Percentiles rank a stretch among this genome's conserved stretches.
These are phyloP conservation scores for Elsinoe perseae DNA, from an alignment of 2,329 filamentous ascomycete species.

Conservation along the genomic window DNA sequence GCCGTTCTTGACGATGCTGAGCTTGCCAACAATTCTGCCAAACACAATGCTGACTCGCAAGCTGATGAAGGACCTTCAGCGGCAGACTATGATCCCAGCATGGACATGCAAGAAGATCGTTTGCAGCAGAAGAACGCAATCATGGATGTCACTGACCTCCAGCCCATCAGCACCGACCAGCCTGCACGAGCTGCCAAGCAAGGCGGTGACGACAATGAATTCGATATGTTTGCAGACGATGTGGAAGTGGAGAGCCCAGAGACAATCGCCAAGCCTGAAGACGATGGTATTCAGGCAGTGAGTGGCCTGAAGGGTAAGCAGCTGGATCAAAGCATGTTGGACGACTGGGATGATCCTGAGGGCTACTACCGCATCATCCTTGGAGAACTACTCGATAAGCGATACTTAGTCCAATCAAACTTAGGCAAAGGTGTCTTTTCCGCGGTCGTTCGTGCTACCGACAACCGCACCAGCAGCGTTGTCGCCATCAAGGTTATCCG, in stretches of 20 bases:
- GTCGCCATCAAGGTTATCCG: conserved; percentile 98
- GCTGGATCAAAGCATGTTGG: conserved; percentile 66
- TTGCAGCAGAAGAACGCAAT: conserved; percentile 27
- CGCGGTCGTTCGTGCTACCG: conserved; percentile 81
- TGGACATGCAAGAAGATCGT: conserved; percentile 80
- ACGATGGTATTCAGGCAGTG: conserved; percentile 35
- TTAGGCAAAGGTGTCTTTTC: conserved; percentile 95
- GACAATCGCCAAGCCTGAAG: conserved; percentile 29
- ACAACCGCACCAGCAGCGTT: conserved; percentile 56
- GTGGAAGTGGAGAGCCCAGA: conserved; percentile 69
- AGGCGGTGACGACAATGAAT: conserved; percentile 32
- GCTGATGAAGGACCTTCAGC: conserved; percentile 75
- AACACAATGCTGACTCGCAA: conserved; percentile 28
- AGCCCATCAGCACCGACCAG: neutral
- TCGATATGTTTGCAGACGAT: conserved; percentile 58
- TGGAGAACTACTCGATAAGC: conserved; percentile 79
- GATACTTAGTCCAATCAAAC: conserved; percentile 80
- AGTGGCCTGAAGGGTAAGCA: conserved; percentile 49
- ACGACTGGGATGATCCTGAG: conserved; percentile 88
- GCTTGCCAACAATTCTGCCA: conserved; percentile 29
- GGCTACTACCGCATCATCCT: conserved; percentile 94
- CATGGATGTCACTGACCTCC: neutral
- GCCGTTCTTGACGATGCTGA: conserved; percentile 35
- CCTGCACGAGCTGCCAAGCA: conserved; percentile 12
- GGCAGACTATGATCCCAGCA: conserved; percentile 82